These are phyloP conservation scores for Heliamphora exappendiculata DNA, from an alignment of 148 eudicot species.

Conservation along the genomic window DNA sequence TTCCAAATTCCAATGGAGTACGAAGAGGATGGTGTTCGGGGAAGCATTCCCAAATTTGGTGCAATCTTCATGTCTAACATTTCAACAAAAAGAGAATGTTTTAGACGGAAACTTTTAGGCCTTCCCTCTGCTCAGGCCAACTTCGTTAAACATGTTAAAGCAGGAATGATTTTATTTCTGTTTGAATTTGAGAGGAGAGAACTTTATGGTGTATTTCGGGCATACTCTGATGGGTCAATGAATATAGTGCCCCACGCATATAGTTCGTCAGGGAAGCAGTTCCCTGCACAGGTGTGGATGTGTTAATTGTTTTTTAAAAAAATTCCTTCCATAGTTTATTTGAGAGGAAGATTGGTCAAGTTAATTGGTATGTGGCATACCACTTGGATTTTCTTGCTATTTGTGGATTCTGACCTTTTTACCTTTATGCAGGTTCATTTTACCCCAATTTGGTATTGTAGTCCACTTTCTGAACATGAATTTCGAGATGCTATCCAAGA, in stretches of 20 bases:
- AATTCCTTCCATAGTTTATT: neutral
- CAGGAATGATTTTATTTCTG: conserved; percentile 69
- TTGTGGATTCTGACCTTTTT: neutral
- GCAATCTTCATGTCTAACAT: conserved; percentile 62
- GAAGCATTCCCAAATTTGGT: conserved; percentile 45
- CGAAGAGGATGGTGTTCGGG: conserved; percentile 22
- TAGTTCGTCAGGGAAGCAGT: conserved; percentile 30
- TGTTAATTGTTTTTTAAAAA: neutral
- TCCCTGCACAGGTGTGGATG: conserved; percentile 66
- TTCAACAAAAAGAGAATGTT: conserved; percentile 44
- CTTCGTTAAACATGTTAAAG: conserved; percentile 56
- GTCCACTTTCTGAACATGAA: conserved; percentile 24
- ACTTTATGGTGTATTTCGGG: conserved; percentile 67
- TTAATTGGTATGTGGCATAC: neutral
- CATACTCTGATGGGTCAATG: conserved; percentile 56
- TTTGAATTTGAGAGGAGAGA: conserved; percentile 49
- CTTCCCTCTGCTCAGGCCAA: conserved; percentile 34
- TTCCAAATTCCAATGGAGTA: conserved; percentile 22
- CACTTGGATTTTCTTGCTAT: neutral
- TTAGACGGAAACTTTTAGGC: conserved; percentile 42
- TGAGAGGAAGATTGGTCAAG: neutral
- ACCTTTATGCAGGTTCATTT: conserved; percentile 20
- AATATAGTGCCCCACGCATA: conserved; percentile 44
- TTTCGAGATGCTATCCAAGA: conserved; percentile 32
- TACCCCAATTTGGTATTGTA: conserved; percentile 23